These are phyloP conservation scores for Mucuna pruriens DNA, from an alignment of 306 rosid species.

Conservation along the genomic window DNA sequence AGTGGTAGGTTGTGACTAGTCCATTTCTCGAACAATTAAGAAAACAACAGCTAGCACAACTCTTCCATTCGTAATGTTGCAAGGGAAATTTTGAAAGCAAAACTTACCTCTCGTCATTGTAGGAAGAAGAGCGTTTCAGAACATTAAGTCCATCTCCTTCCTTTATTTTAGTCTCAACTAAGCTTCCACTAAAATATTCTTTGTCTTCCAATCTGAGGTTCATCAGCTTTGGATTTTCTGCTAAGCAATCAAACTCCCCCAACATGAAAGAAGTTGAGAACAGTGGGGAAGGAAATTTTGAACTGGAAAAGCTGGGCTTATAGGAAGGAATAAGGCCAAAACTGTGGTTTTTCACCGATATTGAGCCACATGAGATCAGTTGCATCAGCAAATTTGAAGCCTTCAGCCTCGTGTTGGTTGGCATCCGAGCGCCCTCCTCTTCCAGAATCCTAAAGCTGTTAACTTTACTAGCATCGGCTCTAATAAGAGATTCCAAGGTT, in stretches of 20 bases:
- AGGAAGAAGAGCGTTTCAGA: slow-evolving; percentile 94
- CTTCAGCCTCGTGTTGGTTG: slow-evolving; percentile 73
- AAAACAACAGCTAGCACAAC: slow-evolving; percentile 7
- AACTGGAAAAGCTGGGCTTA: slow-evolving; percentile 76
- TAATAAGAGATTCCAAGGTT: slow-evolving; percentile 89
- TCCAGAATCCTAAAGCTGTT: slow-evolving; percentile 88
- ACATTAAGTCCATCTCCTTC: slow-evolving; percentile 56
- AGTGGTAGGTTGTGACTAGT: slow-evolving; percentile 2
- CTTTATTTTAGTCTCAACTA: slow-evolving; percentile 81
- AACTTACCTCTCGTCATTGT: slow-evolving; percentile 80
- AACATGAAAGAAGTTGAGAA: slow-evolving; percentile 76
- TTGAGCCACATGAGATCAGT: slow-evolving; percentile 93
- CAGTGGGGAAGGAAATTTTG: slow-evolving; percentile 80
- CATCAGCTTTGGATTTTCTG: slow-evolving; percentile 80
- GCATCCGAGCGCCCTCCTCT: slow-evolving; percentile 71
- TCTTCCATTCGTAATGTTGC: slow-evolving; percentile 13
- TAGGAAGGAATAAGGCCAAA: slow-evolving; percentile 91
- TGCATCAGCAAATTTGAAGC: slow-evolving; percentile 89
- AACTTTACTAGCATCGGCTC: slow-evolving; percentile 90
- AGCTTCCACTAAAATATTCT: slow-evolving; percentile 97
- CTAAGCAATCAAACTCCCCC: slow-evolving; percentile 80
- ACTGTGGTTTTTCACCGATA: slow-evolving; percentile 90
- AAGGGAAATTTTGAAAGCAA: slow-evolving; percentile 29
- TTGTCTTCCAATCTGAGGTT: slow-evolving; percentile 86
- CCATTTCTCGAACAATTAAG: background rate